A percentile compares a stretch with the other conserved stretches of the same genome.
These are phyloP conservation scores for Vitis hybrid DNA, from an alignment of 177 flowering plant genomes.

Conservation along the genomic window DNA sequence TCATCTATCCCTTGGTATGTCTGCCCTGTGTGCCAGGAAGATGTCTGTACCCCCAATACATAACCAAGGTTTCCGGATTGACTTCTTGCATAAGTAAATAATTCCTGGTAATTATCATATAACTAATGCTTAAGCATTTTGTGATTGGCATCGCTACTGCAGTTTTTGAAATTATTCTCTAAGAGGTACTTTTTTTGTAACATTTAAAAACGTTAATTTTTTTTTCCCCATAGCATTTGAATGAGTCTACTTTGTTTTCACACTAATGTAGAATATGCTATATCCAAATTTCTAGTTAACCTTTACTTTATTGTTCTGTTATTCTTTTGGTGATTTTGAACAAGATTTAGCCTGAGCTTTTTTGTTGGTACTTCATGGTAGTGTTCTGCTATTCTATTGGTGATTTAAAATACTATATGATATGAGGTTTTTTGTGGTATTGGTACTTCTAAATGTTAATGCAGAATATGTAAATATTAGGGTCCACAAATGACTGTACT, in stretches of 20 bases:
- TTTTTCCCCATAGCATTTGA: not conserved
- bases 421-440: too few species aligned
- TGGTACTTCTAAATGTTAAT: too few species aligned
- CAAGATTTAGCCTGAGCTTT: not conserved
- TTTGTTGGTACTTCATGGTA: too few species aligned
- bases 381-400: too few species aligned
- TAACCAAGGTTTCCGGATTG: not conserved
- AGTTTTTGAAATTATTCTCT: not conserved
- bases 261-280: not conserved
- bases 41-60: not conserved
- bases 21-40: not conserved
- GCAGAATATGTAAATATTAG: too few species aligned
- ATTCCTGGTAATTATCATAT: not conserved
- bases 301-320: not conserved
- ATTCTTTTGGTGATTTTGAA: not conserved
- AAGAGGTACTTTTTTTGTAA: not conserved
- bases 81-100: not conserved
- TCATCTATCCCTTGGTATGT: not conserved
- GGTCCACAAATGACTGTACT: too few species aligned
- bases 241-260: not conserved
- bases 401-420: too few species aligned
- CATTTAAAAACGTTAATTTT: too few species aligned
- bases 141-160: not conserved
- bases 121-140: not conserved
- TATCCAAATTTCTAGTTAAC: not conserved